Evolutionary conservation across 2,329 filamentous ascomycete species (phyloP).

Genomic region (Apiospora rasikravindrae): DNA sequence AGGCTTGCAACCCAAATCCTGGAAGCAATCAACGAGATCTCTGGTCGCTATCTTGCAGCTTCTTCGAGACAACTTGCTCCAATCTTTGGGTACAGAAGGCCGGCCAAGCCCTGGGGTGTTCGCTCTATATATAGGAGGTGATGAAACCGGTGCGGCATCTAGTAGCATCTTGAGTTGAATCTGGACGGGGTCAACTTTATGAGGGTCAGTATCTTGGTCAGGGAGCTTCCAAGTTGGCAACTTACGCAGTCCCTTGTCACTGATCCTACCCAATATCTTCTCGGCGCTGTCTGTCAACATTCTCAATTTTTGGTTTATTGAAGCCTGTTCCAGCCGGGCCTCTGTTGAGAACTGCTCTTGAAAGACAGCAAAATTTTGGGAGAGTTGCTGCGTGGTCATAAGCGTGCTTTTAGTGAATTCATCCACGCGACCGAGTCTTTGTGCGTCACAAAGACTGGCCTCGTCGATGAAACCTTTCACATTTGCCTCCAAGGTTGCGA

Average conservation of each 20-base stretch:
- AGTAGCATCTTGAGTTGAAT: conserved; percentile 11
- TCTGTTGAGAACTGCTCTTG: conserved; percentile 18
- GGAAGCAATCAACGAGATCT: conserved; percentile 23
- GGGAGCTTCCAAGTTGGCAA: neutral
- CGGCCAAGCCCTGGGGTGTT: neutral
- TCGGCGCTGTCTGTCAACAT: neutral
- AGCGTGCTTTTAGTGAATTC: neutral
- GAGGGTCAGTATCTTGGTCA: neutral
- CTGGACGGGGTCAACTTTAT: neutral
- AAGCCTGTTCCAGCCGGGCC: conserved; percentile 19
- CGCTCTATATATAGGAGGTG: neutral
- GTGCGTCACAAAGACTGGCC: conserved; percentile 24
- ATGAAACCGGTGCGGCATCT: neutral
- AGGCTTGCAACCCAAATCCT: conserved; percentile 17
- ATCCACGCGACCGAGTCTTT: conserved; percentile 25
- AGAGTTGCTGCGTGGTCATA: conserved; percentile 15
- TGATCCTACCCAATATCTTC: neutral
- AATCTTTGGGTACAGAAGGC: neutral
- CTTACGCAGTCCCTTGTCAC: conserved; percentile 23
- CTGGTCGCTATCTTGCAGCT: neutral
- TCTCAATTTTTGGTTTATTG: neutral
- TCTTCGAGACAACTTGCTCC: neutral
- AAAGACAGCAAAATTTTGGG: conserved; percentile 3
- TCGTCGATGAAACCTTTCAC: conserved; percentile 23
- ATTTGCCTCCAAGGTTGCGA: conserved; percentile 20